Conservation (phyloP, 2,329 filamentous ascomycete species). For the Amauroascus niger region DNA sequence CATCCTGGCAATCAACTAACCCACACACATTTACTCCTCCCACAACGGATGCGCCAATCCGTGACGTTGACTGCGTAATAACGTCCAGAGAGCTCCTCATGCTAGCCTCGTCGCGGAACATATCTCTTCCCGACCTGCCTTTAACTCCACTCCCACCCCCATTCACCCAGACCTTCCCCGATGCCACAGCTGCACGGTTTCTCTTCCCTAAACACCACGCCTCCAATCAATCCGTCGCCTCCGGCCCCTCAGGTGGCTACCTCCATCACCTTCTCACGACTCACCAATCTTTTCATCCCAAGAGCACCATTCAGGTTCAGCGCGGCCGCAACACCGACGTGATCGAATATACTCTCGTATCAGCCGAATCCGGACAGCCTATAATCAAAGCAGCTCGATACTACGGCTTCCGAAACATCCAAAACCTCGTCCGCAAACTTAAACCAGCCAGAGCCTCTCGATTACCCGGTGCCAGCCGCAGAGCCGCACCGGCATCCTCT, state of each 20-base stretch:
- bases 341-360: conserved; percentile 65
- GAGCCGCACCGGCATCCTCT: neutral
- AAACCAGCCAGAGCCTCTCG: conserved; percentile 70
- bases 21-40: conserved; percentile 27
- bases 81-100: conserved; percentile 91
- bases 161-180: conserved; percentile 57
- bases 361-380: conserved; percentile 43
- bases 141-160: conserved; percentile 43
- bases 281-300: conserved; percentile 60
- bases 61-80: conserved; percentile 96
- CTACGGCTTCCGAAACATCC: conserved; percentile 97
- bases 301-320: conserved; percentile 59
- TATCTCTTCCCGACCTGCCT: conserved; percentile 67
- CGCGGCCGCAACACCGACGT: conserved; percentile 86
- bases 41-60: conserved; percentile 43
- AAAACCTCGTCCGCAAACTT: conserved; percentile 86
- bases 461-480: conserved; percentile 57
- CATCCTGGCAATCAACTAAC: conserved; percentile 49
- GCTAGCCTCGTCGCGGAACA: conserved; percentile 67
- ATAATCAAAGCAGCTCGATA: conserved; percentile 78
- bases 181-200: conserved; percentile 59
- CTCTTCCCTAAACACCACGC: conserved; percentile 53
- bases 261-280: conserved; percentile 73
- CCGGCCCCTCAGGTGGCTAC: conserved; percentile 81
- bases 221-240: conserved; percentile 40